These are phyloP conservation scores for Trichoderma orchidacearum DNA, from an alignment of 495 filamentous ascomycete genomes.

Conservation along the genomic window DNA sequence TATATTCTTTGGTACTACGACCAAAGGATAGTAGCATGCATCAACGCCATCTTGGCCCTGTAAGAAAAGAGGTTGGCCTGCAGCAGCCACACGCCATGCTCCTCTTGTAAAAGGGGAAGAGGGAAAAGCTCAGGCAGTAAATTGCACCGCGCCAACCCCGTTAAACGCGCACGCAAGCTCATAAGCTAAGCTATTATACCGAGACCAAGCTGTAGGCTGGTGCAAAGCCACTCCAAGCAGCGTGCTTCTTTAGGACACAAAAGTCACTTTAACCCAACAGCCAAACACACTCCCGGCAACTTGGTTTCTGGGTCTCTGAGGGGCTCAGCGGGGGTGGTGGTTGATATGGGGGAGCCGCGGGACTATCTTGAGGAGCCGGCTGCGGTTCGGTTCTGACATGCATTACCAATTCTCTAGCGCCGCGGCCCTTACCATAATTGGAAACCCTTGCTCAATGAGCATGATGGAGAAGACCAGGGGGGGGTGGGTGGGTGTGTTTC, in stretches of 20 bases:
- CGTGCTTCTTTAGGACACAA: too few relatives aligned
- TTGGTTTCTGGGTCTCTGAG: not conserved
- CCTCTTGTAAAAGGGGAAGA: not conserved
- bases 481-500: too few relatives aligned
- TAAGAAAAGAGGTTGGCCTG: not conserved
- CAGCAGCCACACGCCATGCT: not conserved
- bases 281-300: not conserved
- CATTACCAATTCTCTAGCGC: not conserved
- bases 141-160: too few relatives aligned
- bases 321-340: not conserved
- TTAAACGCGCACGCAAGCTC: too few relatives aligned
- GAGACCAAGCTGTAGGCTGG: too few relatives aligned
- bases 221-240: too few relatives aligned
- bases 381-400: not conserved
- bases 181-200: too few relatives aligned
- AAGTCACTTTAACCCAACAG: not conserved
- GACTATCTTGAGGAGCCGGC: not conserved
- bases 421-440: not conserved
- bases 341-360: not conserved
- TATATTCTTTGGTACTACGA: not conserved
- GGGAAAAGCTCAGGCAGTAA: too few relatives aligned
- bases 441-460: not conserved
- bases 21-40: not conserved
- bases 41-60: not conserved
- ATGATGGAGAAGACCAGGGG: too few relatives aligned